A percentile compares a stretch with the other conserved stretches of the same genome.
Conservation (phyloP, 805 yeast species). For the Zygosaccharomyces kombuchaensis region DNA sequence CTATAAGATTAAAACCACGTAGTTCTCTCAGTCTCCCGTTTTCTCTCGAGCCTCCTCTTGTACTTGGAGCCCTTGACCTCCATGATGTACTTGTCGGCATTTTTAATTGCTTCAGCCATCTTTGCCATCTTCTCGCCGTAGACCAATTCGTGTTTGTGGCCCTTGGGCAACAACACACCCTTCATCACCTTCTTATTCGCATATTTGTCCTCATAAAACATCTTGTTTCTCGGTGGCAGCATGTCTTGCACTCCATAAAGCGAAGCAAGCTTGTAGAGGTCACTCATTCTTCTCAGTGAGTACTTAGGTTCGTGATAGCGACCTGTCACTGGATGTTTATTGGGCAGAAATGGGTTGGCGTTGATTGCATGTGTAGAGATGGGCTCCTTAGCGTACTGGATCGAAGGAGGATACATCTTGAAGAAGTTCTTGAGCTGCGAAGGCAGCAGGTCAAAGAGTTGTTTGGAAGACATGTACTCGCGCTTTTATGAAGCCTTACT, state of each 20-base stretch:
- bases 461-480: constrained; percentile 20
- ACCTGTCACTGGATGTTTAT: constrained; percentile 78
- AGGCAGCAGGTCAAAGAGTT: constrained; percentile 59
- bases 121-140: constrained; percentile 53
- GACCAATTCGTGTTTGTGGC: constrained; percentile 73
- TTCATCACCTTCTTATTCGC: constrained; percentile 62
- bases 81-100: constrained; percentile 62
- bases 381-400: constrained; percentile 59
- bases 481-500: neutral
- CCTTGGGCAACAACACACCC: constrained; percentile 76
- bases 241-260: constrained; percentile 75
- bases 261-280: constrained; percentile 74
- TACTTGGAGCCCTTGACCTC: constrained; percentile 58
- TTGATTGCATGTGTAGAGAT: constrained; percentile 60
- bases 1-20: constrained; percentile 16
- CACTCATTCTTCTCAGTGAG: constrained; percentile 79
- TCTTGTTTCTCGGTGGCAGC: constrained; percentile 57
- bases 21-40: constrained; percentile 25
- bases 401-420: constrained; percentile 74
- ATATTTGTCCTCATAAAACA: constrained; percentile 76
- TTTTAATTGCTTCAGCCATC: constrained; percentile 60
- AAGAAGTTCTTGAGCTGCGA: constrained; percentile 66
- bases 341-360: constrained; percentile 85
- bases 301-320: constrained; percentile 70
- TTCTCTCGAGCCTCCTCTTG: constrained; percentile 42